phyloP scores from a whole-genome alignment of 2,329 filamentous ascomycete species.

The Claviceps monticola region DNA sequence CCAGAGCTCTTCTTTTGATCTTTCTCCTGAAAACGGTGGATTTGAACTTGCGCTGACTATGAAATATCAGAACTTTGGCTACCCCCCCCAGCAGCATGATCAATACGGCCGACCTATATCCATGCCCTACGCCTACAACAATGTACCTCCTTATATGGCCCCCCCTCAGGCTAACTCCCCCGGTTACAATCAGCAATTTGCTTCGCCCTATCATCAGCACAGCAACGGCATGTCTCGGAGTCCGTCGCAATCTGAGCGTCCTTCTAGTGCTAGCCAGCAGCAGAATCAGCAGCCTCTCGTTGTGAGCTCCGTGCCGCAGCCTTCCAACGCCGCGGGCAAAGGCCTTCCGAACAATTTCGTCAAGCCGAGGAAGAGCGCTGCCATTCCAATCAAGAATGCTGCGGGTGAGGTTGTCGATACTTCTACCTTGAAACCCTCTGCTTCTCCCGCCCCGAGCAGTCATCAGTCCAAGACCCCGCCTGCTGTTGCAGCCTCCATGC shows the following conservation, averaged over 20 bases:
- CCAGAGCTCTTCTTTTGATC: conserved; percentile 30
- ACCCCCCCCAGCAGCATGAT: conserved; percentile 29
- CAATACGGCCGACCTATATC: conserved; percentile 23
- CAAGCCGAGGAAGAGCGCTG: conserved; percentile 52
- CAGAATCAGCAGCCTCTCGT: conserved; percentile 41
- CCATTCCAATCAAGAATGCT: conserved; percentile 73
- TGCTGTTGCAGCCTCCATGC: conserved; percentile 58
- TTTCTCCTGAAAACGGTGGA: conserved; percentile 54
- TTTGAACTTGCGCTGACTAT: conserved; percentile 63
- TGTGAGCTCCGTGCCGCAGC: conserved; percentile 48
- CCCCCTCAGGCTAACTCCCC: conserved; percentile 32
- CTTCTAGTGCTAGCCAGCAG: conserved; percentile 50
- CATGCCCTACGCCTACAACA: conserved; percentile 30
- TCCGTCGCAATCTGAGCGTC: conserved; percentile 60
- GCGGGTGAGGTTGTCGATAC: conserved; percentile 64
- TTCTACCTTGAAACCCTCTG: conserved; percentile 44
- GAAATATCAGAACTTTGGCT: conserved; percentile 52
- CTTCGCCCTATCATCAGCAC: conserved; percentile 30
- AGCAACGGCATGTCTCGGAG: conserved; percentile 69
- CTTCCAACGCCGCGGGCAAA: conserved; percentile 47
- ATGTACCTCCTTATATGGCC: conserved; percentile 37
- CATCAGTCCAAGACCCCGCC: conserved; percentile 51
- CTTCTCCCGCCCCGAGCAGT: conserved; percentile 41
- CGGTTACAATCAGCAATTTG: conserved; percentile 35
- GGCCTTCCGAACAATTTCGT: conserved; percentile 30